These are phyloP conservation scores for Eutypella sp. DNA, from an alignment of 2,329 filamentous ascomycete genomes.

Conservation along the genomic window DNA sequence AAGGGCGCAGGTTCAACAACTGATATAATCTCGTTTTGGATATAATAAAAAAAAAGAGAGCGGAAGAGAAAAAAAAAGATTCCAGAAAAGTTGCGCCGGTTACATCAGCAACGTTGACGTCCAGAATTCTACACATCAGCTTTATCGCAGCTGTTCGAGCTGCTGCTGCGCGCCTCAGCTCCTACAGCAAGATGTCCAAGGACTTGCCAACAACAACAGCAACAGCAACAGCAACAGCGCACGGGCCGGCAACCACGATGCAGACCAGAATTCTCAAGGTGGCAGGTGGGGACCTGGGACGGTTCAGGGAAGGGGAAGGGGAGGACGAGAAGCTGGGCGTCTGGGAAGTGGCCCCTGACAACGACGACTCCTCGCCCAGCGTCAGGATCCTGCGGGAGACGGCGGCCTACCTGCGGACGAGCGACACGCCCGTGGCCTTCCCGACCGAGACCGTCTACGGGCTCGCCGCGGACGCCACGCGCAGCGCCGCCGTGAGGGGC, in stretches of 20 bases:
- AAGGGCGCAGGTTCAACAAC: too few relatives aligned
- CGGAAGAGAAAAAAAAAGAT: too few relatives aligned
- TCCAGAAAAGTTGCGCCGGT: neutral
- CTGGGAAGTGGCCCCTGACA: constrained; percentile 24
- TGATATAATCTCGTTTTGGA: too few relatives aligned
- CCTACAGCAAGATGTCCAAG: constrained; percentile 27
- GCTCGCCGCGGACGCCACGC: constrained; percentile 90
- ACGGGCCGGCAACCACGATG: too few relatives aligned
- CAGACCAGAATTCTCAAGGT: constrained; percentile 22
- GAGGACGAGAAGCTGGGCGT: constrained; percentile 17
- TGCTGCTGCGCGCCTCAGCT: constrained; percentile 18
- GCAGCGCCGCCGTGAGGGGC: constrained; percentile 76
- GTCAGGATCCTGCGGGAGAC: constrained; percentile 51
- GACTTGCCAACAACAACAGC: constrained; percentile 12
- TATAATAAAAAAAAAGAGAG: too few relatives aligned
- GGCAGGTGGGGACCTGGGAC: constrained; percentile 16
- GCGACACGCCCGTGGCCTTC: constrained; percentile 79
- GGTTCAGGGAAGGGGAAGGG: constrained; percentile 18
- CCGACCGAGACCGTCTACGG: constrained; percentile 98
- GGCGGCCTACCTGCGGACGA: constrained; percentile 58
- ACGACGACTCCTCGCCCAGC: constrained; percentile 14
- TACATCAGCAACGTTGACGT: constrained; percentile 21
- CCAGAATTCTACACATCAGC: constrained; percentile 9
- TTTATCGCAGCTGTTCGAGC: constrained; percentile 20
- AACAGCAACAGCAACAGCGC: too few relatives aligned